phyloP scores from a whole-genome alignment of 2,329 filamentous ascomycete species.

The Amphichorda felina region DNA sequence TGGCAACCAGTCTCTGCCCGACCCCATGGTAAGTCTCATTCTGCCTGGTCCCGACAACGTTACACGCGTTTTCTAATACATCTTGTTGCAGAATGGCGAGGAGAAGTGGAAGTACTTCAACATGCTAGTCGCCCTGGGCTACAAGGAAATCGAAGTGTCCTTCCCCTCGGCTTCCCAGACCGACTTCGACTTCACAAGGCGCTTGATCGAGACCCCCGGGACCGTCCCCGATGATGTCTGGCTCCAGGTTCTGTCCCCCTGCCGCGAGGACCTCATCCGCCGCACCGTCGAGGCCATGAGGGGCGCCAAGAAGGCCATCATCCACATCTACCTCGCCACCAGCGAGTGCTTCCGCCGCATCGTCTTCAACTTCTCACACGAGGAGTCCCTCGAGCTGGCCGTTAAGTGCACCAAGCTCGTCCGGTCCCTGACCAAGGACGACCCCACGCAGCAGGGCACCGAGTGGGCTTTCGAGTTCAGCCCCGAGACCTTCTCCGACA shows the following conservation, averaged over 20 bases:
- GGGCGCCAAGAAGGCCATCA: conserved; percentile 84
- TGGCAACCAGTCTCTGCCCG: conserved; percentile 85
- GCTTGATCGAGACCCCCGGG: conserved; percentile 74
- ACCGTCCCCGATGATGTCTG: conserved; percentile 79
- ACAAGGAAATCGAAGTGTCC: conserved; percentile 96
- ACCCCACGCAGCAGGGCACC: conserved; percentile 43
- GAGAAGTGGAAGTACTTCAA: conserved; percentile 95
- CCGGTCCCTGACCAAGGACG: conserved; percentile 77
- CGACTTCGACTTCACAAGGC: conserved; percentile 90
- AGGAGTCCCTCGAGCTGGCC: conserved; percentile 71
- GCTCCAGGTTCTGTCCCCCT: conserved; percentile 86
- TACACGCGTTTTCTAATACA: background rate
- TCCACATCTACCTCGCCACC: conserved; percentile 93
- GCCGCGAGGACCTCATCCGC: conserved; percentile 80
- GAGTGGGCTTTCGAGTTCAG: conserved; percentile 75
- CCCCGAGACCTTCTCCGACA: conserved; percentile 85
- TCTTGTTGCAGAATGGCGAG: conserved; percentile 62
- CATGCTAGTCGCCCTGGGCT: conserved; percentile 84
- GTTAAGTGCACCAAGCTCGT: conserved; percentile 80
- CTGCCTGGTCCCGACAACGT: background rate
- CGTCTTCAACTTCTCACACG: conserved; percentile 78
- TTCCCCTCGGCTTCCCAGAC: conserved; percentile 92
- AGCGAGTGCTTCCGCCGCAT: conserved; percentile 90
- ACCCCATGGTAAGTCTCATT: conserved; percentile 67
- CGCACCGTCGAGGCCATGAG: conserved; percentile 80